phyloP scores from a whole-genome alignment of 768 basidiomycete species.

The Tephrocybe sp. region DNA sequence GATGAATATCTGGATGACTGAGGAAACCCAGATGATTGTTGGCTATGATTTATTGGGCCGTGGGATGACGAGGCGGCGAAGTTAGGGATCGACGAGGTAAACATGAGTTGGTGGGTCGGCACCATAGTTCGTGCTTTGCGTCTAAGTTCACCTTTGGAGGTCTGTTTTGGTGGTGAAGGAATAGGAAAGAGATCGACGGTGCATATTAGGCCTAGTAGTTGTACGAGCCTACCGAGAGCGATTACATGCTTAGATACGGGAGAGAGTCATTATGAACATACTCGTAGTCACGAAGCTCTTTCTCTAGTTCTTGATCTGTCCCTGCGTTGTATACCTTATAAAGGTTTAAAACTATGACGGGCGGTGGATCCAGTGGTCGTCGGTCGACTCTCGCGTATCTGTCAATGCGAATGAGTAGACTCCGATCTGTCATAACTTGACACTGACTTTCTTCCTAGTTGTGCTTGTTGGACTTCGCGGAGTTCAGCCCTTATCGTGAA shows the following conservation, averaged over 20 bases:
- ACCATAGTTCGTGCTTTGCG: slow-evolving; percentile 13
- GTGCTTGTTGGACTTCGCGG: slow-evolving; percentile 61
- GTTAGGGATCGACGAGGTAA: slow-evolving; percentile 10
- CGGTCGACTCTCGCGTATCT: slow-evolving; percentile 65
- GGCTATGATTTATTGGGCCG: neutral
- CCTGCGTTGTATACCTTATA: slow-evolving; percentile 46
- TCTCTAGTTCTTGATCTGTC: slow-evolving; percentile 37
- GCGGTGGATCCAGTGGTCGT: slow-evolving; percentile 66
- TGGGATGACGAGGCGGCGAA: slow-evolving; percentile 1
- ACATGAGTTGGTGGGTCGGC: slow-evolving; percentile 4
- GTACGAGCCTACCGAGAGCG: slow-evolving; percentile 45
- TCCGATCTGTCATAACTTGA: neutral
- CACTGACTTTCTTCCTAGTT: slow-evolving; percentile 64
- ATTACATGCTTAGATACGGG: neutral
- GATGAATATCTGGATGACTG: slow-evolving; percentile 8
- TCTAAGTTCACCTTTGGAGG: slow-evolving; percentile 4
- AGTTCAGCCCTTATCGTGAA: slow-evolving; percentile 54
- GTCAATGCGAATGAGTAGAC: slow-evolving; percentile 6
- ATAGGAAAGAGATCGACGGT: slow-evolving; percentile 78
- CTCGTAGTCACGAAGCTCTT: slow-evolving; percentile 49
- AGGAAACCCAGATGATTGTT: slow-evolving; percentile 8
- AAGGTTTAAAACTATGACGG: slow-evolving; percentile 54
- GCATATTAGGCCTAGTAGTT: slow-evolving; percentile 69
- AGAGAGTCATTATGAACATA: slow-evolving; percentile 24
- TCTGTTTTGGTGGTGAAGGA: slow-evolving; percentile 18